Evolutionary conservation across 352 stramenopile genomes (phyloP), one percentile per base, ranked within the genome.

Genomic region (Phytophthora ramorum): DNA sequence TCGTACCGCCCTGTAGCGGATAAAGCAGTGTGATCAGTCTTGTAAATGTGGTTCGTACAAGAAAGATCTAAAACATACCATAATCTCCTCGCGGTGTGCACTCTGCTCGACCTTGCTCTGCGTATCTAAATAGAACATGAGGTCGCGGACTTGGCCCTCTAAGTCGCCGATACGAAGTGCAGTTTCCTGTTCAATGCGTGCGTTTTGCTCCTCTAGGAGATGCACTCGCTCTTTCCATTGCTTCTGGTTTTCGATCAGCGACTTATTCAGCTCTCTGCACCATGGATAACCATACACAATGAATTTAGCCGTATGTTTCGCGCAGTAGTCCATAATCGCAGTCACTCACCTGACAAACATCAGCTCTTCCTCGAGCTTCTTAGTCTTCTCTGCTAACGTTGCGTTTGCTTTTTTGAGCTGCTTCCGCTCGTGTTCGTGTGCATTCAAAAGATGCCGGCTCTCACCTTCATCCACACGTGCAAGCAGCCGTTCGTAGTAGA

Each of bases 71-170:
- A 24, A 12, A 69, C 59, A 40, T 63, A 92, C 82, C 69, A 91
- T 78, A 58, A 96, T 96, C 16, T 96, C 89, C n/a, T 90, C 73
- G 24, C 81, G 82, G 41, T 96, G 79, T 24, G 66, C 55, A 60
- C 87, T 95, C 40, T 92, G 78, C 54, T 93, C 86, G 3, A 97
- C 81, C 59, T 93, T 93, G 70, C 66, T 93, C 58, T 96, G 90
- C 30, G 88, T 95, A 58, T 97, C 90, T 26, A 97, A 60, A 63
- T 96, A 96, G 60, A 97, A 96, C 90, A 97, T 97, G 8, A 97
- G 58, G 64, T 97, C 90, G 24, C 86, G 83, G 9, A 95, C 87
- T 60, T 97, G 88, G n/a, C 75, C 76, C 54, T 97, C 88, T 47
- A 96, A 62, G 48, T 96, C 88, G 3, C 76, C 85, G 22, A 96